phyloP scores from a whole-genome alignment of 768 basidiomycete genomes.

The Melanogaster broomeanus region DNA sequence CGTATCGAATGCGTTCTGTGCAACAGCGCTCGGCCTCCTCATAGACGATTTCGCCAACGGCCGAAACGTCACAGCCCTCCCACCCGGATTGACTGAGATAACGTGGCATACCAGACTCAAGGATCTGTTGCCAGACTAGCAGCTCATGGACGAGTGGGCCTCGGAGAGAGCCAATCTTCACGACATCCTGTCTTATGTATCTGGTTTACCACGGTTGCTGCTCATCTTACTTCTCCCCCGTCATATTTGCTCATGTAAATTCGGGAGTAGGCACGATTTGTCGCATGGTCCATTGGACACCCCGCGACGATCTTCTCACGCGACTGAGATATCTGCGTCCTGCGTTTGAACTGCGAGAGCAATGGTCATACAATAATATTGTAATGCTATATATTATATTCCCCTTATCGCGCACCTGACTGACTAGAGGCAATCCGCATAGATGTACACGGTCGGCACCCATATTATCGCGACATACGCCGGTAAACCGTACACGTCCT shows the following conservation, averaged over 20 bases:
- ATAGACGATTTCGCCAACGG: constrained; percentile 39
- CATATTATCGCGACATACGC: constrained; percentile 37
- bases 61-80: constrained; percentile 36
- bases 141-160: too few relatives aligned
- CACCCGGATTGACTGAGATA: constrained; percentile 29
- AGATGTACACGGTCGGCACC: constrained; percentile 48
- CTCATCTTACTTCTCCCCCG: neutral
- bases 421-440: neutral
- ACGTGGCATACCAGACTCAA: constrained; percentile 39
- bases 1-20: too few relatives aligned
- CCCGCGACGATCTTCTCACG: constrained; percentile 17
- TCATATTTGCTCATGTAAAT: neutral
- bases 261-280: constrained; percentile 33
- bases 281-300: too few relatives aligned
- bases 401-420: neutral
- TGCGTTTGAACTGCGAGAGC: constrained; percentile 37
- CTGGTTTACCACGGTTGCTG: constrained; percentile 36
- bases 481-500: constrained; percentile 36
- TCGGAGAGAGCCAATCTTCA: too few relatives aligned
- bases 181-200: too few relatives aligned
- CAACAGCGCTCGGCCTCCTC: too few relatives aligned
- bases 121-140: constrained; percentile 44
- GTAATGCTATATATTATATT: too few relatives aligned
- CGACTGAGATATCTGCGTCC: constrained; percentile 33
- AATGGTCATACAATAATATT: constrained; percentile 41